A percentile compares a stretch with the other conserved stretches of the same genome.
Conservation (phyloP, 1,284 basidiomycete genomes). For the Farysia itapuensis region DNA sequence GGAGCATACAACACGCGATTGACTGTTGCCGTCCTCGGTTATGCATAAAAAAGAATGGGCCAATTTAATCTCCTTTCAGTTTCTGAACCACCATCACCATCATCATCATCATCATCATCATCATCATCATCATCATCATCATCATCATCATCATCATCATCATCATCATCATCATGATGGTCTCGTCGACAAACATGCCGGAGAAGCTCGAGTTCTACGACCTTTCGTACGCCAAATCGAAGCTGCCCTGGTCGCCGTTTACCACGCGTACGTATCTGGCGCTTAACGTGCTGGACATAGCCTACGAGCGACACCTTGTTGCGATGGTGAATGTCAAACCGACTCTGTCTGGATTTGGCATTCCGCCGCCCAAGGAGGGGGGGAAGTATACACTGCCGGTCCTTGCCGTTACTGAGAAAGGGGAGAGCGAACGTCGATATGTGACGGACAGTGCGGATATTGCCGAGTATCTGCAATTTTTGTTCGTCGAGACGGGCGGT, state of each 20-base stretch:
- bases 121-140: neutral
- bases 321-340: conserved; percentile 10
- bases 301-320: conserved; percentile 6
- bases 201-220: conserved; percentile 17
- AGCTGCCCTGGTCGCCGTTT: conserved; percentile 22
- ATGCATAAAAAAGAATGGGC: neutral
- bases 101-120: neutral
- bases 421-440: conserved; percentile 2
- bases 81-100: neutral
- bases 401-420: conserved; percentile 8
- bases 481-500: conserved; percentile 9
- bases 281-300: conserved; percentile 16
- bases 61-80: no score
- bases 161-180: neutral
- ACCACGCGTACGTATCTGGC: conserved; percentile 21
- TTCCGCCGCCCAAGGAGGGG: neutral
- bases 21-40: neutral
- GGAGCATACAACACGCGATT: no score
- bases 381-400: conserved; percentile 9
- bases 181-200: neutral
- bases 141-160: neutral
- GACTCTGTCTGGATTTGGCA: conserved; percentile 1
- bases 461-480: conserved; percentile 8
- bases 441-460: conserved; percentile 14
- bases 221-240: conserved; percentile 10